Percentiles rank a stretch among this genome's conserved stretches.
Conservation (phyloP, 371 early-diverging fungal genomes). For the Mucor irregularis region DNA sequence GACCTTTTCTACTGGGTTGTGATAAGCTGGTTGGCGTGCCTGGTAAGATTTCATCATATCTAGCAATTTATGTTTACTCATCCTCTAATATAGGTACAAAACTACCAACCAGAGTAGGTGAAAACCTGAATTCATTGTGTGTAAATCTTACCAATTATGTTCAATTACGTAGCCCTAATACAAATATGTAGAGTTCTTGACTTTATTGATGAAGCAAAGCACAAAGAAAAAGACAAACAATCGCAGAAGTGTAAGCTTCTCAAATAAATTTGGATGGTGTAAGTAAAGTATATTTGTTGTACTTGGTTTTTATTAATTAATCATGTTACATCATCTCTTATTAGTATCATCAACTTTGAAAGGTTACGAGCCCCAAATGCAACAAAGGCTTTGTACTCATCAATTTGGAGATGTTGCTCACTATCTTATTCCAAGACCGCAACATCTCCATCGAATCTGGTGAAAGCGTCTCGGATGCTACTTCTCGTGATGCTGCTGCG, state of each 20-base stretch:
- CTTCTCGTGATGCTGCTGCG: slow-evolving; percentile 13
- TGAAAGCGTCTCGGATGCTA: slow-evolving; percentile 14
- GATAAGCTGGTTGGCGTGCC: too few species aligned
- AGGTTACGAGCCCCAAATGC: slow-evolving; percentile 12
- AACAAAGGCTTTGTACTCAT: slow-evolving; percentile 13
- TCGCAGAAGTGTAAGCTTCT: slow-evolving; percentile 9
- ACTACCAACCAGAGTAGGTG: slow-evolving; percentile 13
- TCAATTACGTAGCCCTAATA: slow-evolving; percentile 6
- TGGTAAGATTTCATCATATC: too few species aligned
- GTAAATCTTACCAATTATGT: slow-evolving; percentile 8
- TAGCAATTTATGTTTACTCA: too few species aligned
- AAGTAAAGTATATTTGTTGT: slow-evolving; percentile 18
- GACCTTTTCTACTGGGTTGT: too few species aligned
- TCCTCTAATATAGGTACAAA: too few species aligned
- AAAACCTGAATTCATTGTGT: slow-evolving; percentile 12
- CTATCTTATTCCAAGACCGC: slow-evolving; percentile 14
- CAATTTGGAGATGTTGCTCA: slow-evolving; percentile 12
- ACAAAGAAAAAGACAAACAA: slow-evolving; percentile 13
- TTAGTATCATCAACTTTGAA: slow-evolving; percentile 14
- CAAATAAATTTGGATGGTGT: slow-evolving; percentile 6
- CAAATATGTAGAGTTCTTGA: slow-evolving; percentile 1
- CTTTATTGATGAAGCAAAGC: slow-evolving; percentile 12
- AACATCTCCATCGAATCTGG: slow-evolving; percentile 17
- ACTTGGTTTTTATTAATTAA: slow-evolving; percentile 6
- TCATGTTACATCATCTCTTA: slow-evolving; percentile 12